Percentiles rank a stretch among this genome's conserved stretches.
phyloP scores from a whole-genome alignment of 2,329 filamentous ascomycete genomes.

The Penicillium sp. region DNA sequence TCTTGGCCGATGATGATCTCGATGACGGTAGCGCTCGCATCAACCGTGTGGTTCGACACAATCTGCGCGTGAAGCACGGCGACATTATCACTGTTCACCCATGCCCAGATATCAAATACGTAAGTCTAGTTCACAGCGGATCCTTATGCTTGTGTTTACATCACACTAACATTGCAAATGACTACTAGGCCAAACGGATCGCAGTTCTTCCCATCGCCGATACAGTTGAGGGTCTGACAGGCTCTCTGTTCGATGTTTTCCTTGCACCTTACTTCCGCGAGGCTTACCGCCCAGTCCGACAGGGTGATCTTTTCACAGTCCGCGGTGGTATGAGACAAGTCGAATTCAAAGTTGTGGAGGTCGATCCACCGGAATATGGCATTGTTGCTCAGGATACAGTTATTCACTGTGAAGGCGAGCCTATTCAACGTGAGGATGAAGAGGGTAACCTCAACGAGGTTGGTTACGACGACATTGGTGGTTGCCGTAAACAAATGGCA shows the following conservation, averaged over 20 bases:
- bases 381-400: constrained; percentile 98
- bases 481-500: constrained; percentile 99
- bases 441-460: constrained; percentile 99
- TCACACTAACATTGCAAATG: neutral
- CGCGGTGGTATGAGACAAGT: constrained; percentile 98
- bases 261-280: constrained; percentile 99
- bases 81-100: constrained; percentile 96
- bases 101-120: constrained; percentile 99
- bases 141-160: neutral
- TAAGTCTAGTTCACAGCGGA: constrained; percentile 49
- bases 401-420: constrained; percentile 97
- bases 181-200: constrained; percentile 85
- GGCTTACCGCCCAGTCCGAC: constrained; percentile 93
- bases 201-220: constrained; percentile 97
- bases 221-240: constrained; percentile 94
- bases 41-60: constrained; percentile 98
- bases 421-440: constrained; percentile 96
- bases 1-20: constrained; percentile 93
- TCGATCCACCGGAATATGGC: constrained; percentile 96
- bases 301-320: constrained; percentile 96
- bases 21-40: constrained; percentile 96
- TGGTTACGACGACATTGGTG: constrained; percentile 98
- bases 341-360: constrained; percentile 99
- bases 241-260: constrained; percentile 97
- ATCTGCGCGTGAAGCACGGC: constrained; percentile 96